phyloP scores from a whole-genome alignment of 306 rosid species.

The Neltuma alba region DNA sequence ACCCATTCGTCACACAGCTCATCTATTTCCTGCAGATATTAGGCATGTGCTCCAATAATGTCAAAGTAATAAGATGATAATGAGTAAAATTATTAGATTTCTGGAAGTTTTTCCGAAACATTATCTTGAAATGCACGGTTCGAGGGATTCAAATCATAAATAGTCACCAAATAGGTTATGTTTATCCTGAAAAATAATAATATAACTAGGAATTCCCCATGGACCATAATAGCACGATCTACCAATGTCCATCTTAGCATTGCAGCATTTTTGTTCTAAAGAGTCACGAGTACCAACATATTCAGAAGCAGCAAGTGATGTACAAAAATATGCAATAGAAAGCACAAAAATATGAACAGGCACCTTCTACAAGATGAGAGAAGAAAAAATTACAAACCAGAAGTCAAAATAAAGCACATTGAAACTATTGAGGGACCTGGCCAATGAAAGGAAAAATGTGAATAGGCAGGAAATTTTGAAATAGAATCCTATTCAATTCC shows the following conservation, averaged over 20 bases:
- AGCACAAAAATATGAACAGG: background rate
- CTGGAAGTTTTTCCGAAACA: background rate
- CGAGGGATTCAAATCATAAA: constrained; percentile 9
- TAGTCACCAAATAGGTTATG: constrained; percentile 1
- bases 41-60: background rate
- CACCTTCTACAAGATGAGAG: background rate
- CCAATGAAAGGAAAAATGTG: background rate
- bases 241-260: constrained; percentile 18
- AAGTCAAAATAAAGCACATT: background rate
- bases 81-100: background rate
- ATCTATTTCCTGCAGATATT: constrained; percentile 76
- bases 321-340: background rate
- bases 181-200: constrained; percentile 6
- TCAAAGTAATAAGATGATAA: background rate
- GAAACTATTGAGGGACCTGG: background rate
- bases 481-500: background rate
- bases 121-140: background rate
- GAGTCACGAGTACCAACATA: constrained; percentile 1
- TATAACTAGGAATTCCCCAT: constrained; percentile 6
- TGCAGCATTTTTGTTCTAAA: constrained; percentile 8
- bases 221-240: constrained; percentile 20
- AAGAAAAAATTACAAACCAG: background rate
- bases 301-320: constrained; percentile 8
- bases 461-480: background rate
- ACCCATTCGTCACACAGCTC: constrained; percentile 95